Evolutionary conservation across 2,329 filamentous ascomycete genomes (phyloP), one percentile per base, ranked within the genome.

Genomic region (Pseudogymnoascus sp.): DNA sequence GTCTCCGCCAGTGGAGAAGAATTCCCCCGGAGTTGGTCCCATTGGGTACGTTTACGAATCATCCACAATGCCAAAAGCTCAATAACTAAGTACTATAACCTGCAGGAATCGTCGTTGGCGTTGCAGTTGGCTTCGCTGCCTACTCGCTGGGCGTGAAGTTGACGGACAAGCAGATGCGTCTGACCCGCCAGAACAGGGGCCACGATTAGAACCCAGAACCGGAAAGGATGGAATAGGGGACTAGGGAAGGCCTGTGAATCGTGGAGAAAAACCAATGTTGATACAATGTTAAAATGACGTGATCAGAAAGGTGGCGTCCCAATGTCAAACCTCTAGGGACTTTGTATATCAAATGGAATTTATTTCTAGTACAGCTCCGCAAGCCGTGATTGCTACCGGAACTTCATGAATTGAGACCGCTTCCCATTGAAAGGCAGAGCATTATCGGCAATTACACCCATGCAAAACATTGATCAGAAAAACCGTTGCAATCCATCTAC

Each of bases 21-120:
- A 88, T 97, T 73, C 94, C 94, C 69, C 86, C 91, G 69, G 94
- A 99, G 83, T 83, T 99, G 83, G 85, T 92, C 70, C 94, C 94
- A 72, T 88, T 99, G 70, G 92, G 92, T 96, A 87, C 76, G 85
- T 79, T 79, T 8, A 30, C 4, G 47, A n/a, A 14, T 11, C 14
- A 25, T 36, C 22, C 36, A 7, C n/a, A 20, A 53, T 12, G 14
- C 41, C 22, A 7, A 5, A 35, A 25, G n/a, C 9, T 20, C 60
- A 64, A 64, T 70, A 69, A 75, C 67, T 63, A 61, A 53, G 61
- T 47, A 64, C 65, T 68, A 94, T 28, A 33, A 36, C 30, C 28
- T 39, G 9, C 47, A 73, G 91, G 89, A 75, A 78, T 94, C 69
- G 94, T 97, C 77, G 87, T 97, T 72, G 84, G 80, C 79, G 93